A percentile compares a stretch with the other conserved stretches of the same genome.
These are phyloP conservation scores for Skeletonema grethae DNA, from an alignment of 108 stramenopile genomes.

Conservation along the genomic window DNA sequence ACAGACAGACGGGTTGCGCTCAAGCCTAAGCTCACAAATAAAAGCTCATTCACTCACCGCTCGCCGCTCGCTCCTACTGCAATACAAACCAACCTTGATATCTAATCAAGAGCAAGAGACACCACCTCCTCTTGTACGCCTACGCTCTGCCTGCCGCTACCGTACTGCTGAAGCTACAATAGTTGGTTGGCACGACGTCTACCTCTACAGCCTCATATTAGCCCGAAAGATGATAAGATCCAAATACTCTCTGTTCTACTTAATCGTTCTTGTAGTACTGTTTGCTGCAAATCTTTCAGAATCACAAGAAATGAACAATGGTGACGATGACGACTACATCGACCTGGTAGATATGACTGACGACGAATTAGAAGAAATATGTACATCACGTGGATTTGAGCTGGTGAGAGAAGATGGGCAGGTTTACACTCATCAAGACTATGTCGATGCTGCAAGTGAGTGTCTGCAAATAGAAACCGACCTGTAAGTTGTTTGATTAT, in stretches of 20 bases:
- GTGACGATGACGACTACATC: constrained; percentile 21
- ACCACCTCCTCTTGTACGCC: no score
- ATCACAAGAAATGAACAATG: background rate
- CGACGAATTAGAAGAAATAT: constrained; percentile 73
- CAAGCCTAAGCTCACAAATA: no score
- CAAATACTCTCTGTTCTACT: background rate
- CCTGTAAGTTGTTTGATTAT: constrained; percentile 55
- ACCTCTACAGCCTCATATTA: no score
- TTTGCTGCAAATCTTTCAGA: background rate
- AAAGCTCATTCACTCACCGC: no score
- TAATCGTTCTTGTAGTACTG: background rate
- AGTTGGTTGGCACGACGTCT: no score
- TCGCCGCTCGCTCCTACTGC: no score
- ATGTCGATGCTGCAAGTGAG: constrained; percentile 80
- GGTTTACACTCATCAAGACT: constrained; percentile 66
- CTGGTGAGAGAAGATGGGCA: constrained; percentile 49
- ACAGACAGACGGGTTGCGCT: no score
- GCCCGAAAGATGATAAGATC: background rate
- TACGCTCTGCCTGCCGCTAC: background rate
- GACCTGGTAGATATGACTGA: constrained; percentile 68
- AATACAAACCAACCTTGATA: no score
- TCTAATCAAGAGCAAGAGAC: no score
- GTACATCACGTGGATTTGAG: constrained; percentile 79
- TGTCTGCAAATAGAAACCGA: constrained; percentile 82
- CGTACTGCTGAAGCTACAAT: background rate